Percentiles rank a stretch among this genome's conserved stretches.
Evolutionary conservation across 495 filamentous ascomycete genomes (phyloP).

Genomic region (Neurospora pannonica): DNA sequence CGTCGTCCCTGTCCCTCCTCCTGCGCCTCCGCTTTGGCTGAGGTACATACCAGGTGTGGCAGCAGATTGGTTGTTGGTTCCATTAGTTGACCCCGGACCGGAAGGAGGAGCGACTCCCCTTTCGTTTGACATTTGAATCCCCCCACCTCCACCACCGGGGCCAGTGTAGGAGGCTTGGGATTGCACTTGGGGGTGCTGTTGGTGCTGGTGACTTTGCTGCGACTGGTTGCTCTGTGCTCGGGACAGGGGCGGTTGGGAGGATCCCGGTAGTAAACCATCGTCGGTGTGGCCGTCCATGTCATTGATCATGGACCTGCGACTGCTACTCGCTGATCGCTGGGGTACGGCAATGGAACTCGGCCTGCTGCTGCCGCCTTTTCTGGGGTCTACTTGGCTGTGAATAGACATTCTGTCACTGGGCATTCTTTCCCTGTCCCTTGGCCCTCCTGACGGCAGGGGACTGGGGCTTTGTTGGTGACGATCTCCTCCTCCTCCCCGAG

Average conservation of each 20-base stretch:
- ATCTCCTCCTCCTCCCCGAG: constrained; percentile 19
- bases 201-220: not conserved
- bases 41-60: not conserved
- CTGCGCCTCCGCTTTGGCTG: not conserved
- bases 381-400: constrained; percentile 22
- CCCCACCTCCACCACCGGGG: not conserved
- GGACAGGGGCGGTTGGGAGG: not conserved
- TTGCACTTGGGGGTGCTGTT: constrained; percentile 3
- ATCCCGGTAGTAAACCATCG: not conserved
- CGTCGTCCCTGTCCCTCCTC: not conserved
- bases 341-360: constrained; percentile 17
- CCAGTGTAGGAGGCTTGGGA: not conserved
- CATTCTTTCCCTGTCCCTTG: constrained; percentile 23
- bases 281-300: not conserved
- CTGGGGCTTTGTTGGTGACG: constrained; percentile 34
- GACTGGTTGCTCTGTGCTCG: not conserved
- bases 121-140: not conserved
- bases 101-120: not conserved
- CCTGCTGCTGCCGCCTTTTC: constrained; percentile 20
- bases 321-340: constrained; percentile 3
- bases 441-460: constrained; percentile 40
- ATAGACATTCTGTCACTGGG: constrained; percentile 16
- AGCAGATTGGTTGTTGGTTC: not conserved
- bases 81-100: not conserved
- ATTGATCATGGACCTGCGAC: not conserved